Percentiles rank a stretch among this genome's conserved stretches.
phyloP scores from a whole-genome alignment of 129 eudicot genomes.

The Gnaphalium uliginosum region DNA sequence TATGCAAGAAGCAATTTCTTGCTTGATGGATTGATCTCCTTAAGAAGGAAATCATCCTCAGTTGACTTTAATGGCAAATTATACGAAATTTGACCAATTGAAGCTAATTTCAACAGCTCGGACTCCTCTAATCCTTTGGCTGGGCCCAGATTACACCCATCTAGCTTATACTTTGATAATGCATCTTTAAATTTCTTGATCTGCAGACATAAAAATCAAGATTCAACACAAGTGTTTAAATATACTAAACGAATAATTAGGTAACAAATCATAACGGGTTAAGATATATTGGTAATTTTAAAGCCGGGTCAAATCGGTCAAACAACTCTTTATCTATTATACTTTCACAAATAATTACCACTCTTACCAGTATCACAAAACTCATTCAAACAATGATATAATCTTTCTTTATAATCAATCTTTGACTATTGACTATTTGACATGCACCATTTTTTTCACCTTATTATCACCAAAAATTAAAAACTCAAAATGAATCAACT shows the following conservation, averaged over 20 bases:
- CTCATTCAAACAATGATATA: no score
- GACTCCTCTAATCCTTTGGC: constrained; percentile 81
- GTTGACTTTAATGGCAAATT: constrained; percentile 25
- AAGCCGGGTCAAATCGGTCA: not conserved
- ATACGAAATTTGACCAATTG: constrained; percentile 56
- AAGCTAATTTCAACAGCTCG: constrained; percentile 70
- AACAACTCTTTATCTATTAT: not conserved
- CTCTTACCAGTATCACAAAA: no score
- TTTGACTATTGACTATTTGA: not conserved
- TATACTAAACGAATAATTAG: not conserved
- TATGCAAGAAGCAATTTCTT: constrained; percentile 46
- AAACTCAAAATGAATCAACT: constrained; percentile 11
- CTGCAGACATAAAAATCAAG: constrained; percentile 42
- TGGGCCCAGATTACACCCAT: constrained; percentile 53
- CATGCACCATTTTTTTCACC: not conserved
- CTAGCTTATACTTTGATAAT: constrained; percentile 60
- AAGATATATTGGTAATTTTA: not conserved
- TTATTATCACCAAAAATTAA: not conserved
- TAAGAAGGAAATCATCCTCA: constrained; percentile 39
- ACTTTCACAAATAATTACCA: not conserved
- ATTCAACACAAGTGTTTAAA: not conserved
- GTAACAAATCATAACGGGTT: no score
- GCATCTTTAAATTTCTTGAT: constrained; percentile 96
- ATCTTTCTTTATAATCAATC: not conserved
- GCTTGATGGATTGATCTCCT: constrained; percentile 32